Conservation (phyloP, 129 eudicot genomes). For the Glebionis coronaria region DNA sequence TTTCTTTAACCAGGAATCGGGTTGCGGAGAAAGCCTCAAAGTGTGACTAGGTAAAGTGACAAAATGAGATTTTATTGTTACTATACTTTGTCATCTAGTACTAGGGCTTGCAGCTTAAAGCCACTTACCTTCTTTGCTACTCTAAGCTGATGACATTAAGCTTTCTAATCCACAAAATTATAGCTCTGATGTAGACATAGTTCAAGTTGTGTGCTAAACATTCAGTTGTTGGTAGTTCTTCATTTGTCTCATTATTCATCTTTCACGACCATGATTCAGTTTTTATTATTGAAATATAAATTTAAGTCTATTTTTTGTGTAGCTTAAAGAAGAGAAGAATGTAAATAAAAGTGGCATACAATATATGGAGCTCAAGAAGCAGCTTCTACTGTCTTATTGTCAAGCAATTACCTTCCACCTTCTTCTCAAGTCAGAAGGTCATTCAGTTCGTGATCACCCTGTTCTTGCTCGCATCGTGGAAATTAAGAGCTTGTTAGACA, state of each 20-base stretch:
- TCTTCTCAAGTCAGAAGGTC: conserved; percentile 95
- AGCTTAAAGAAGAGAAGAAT: conserved; percentile 52
- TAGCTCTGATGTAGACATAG: neutral
- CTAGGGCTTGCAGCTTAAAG: neutral
- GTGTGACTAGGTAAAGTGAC: neutral
- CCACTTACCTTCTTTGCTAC: neutral
- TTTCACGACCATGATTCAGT: neutral
- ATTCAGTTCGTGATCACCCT: conserved; percentile 87
- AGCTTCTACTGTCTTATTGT: conserved; percentile 65
- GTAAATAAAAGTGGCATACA: conserved; percentile 56
- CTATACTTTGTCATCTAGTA: neutral
- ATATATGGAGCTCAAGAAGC: conserved; percentile 77
- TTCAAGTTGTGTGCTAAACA: neutral
- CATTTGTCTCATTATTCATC: conserved; percentile 11
- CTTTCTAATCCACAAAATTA: neutral
- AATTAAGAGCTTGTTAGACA: conserved; percentile 72
- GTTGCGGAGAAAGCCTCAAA: neutral
- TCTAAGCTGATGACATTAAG: neutral
- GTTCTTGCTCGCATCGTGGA: conserved; percentile 85
- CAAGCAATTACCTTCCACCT: conserved; percentile 90
- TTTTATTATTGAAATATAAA: neutral
- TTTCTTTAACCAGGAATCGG: neutral
- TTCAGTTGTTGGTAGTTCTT: neutral
- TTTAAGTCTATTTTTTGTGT: conserved; percentile 14
- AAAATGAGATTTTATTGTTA: conserved; percentile 2